Percentiles rank a stretch among this genome's conserved stretches.
phyloP scores from a whole-genome alignment of 352 stramenopile genomes.

The Phytopythium boreale region DNA sequence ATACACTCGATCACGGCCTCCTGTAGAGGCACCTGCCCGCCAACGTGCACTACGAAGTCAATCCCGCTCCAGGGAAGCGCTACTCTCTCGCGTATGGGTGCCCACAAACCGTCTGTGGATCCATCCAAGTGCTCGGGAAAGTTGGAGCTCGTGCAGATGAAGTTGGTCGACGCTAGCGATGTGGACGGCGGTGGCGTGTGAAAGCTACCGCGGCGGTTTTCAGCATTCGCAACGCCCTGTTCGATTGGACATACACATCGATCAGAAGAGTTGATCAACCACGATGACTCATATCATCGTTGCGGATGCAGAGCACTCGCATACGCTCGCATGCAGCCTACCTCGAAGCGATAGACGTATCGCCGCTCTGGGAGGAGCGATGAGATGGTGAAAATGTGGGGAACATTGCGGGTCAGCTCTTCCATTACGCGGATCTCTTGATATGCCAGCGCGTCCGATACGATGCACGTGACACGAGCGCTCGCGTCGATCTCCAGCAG shows the following conservation, averaged over 20 bases:
- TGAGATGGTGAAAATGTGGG: slow-evolving; percentile 44
- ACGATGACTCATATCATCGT: too few relatives aligned
- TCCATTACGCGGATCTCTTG: slow-evolving; percentile 33
- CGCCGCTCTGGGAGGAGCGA: slow-evolving; percentile 45
- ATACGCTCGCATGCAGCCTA: slow-evolving; percentile 6
- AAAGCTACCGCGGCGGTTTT: slow-evolving; percentile 50
- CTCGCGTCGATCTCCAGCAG: slow-evolving; percentile 63
- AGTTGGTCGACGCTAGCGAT: slow-evolving; percentile 24
- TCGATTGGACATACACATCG: not conserved
- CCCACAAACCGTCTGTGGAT: slow-evolving; percentile 55
- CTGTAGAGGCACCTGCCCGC: slow-evolving; percentile 73
- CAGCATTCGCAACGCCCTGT: slow-evolving; percentile 55
- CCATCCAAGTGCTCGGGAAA: slow-evolving; percentile 63
- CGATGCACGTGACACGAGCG: slow-evolving; percentile 48
- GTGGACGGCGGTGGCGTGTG: slow-evolving; percentile 36
- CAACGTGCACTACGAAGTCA: slow-evolving; percentile 67
- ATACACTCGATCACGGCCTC: slow-evolving; percentile 63
- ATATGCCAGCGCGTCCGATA: slow-evolving; percentile 63
- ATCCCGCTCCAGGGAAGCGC: slow-evolving; percentile 63
- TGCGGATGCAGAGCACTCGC: too few relatives aligned
- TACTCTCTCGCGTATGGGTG: slow-evolving; percentile 38
- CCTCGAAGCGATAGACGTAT: slow-evolving; percentile 72
- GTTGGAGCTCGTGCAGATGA: slow-evolving; percentile 67
- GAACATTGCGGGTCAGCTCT: slow-evolving; percentile 27
- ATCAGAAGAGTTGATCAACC: not conserved